These are phyloP conservation scores for Tulasnella sp. DNA, from an alignment of 768 basidiomycete genomes.

Conservation along the genomic window DNA sequence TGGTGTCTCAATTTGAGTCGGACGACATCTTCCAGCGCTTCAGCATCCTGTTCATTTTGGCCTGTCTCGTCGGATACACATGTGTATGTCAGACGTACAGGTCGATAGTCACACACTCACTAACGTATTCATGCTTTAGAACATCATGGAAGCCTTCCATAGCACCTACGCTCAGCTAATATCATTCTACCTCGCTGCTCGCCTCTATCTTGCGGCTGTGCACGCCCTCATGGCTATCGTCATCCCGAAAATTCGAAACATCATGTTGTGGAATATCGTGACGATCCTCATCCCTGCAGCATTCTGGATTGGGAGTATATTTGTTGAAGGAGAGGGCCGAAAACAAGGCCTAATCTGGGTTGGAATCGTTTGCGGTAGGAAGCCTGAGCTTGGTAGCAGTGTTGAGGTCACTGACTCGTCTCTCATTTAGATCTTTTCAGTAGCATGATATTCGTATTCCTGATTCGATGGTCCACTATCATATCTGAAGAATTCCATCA, in stretches of 20 bases:
- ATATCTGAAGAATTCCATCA: constrained; percentile 1
- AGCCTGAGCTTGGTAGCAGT: neutral
- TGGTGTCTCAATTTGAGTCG: constrained; percentile 14
- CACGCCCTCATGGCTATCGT: constrained; percentile 13
- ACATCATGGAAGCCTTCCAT: constrained; percentile 16
- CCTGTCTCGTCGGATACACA: constrained; percentile 21
- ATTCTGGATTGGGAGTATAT: constrained; percentile 19
- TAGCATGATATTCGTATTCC: neutral
- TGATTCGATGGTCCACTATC: neutral
- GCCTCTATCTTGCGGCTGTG: neutral
- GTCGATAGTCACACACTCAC: neutral
- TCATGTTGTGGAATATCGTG: neutral
- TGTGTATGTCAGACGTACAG: neutral
- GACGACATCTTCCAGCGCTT: constrained; percentile 16
- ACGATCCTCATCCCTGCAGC: neutral
- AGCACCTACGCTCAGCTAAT: constrained; percentile 23
- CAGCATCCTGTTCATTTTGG: constrained; percentile 19
- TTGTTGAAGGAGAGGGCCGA: neutral
- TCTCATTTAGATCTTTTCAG: neutral
- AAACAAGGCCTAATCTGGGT: constrained; percentile 19
- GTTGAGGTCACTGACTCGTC: neutral
- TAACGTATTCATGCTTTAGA: neutral
- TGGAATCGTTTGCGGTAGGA: constrained; percentile 19
- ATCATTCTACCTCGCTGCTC: constrained; percentile 22
- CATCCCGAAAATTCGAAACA: constrained; percentile 4